Conservation (phyloP, 495 filamentous ascomycete species). For the Penicillium chermesinum region DNA sequence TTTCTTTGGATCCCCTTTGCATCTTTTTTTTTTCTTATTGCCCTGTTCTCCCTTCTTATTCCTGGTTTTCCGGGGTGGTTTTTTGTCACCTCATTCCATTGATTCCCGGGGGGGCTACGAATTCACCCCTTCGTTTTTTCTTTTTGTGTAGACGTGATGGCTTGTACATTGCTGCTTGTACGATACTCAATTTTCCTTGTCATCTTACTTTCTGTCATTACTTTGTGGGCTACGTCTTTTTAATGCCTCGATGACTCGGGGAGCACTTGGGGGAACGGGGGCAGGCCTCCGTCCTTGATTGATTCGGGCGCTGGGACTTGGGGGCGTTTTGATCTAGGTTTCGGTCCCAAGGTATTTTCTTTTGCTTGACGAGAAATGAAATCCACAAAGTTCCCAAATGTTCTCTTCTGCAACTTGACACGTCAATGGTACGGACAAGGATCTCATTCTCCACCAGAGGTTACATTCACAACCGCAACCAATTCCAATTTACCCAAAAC, state of each 20-base stretch:
- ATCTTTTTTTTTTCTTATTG: conserved; percentile 6
- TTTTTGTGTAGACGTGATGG: conserved; percentile 14
- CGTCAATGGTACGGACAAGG: too few relatives aligned
- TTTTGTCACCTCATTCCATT: conserved; percentile 1
- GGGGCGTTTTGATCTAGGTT: background rate
- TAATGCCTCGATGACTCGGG: background rate
- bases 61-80: conserved; percentile 6
- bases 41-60: conserved; percentile 6
- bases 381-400: background rate
- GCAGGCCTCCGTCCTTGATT: background rate
- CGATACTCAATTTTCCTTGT: conserved; percentile 9
- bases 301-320: background rate
- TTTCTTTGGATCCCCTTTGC: conserved; percentile 5
- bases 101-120: conserved; percentile 13
- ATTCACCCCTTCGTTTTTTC: background rate
- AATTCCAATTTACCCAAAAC: too few relatives aligned
- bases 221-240: background rate
- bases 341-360: conserved; percentile 3
- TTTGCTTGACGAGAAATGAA: background rate
- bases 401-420: too few relatives aligned
- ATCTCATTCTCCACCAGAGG: too few relatives aligned
- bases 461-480: too few relatives aligned
- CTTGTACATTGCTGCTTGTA: conserved; percentile 26
- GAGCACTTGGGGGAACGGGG: background rate
- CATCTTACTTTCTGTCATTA: background rate